Evolutionary conservation across 768 basidiomycete genomes (phyloP).

Genomic region (Suillus discolor): DNA sequence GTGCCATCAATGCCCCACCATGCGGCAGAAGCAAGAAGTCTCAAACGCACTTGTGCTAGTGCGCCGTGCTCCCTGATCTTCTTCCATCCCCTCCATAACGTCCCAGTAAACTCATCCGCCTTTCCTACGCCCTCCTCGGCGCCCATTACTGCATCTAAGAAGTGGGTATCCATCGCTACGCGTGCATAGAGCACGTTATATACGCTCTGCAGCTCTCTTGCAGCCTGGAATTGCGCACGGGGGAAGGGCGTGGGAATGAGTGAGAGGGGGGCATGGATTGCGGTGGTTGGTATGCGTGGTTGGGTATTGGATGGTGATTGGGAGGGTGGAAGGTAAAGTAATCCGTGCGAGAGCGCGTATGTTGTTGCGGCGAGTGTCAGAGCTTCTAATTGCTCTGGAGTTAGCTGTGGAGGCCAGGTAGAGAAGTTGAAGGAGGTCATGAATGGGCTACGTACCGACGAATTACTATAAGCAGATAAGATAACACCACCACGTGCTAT

Average conservation of each 20-base stretch:
- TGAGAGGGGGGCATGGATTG: constrained; percentile 88
- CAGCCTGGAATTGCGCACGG: constrained; percentile 64
- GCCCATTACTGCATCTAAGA: constrained; percentile 86
- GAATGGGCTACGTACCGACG: background rate
- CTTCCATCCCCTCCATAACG: constrained; percentile 89
- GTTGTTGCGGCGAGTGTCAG: constrained; percentile 72
- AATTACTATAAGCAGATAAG: background rate
- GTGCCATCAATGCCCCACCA: constrained; percentile 11
- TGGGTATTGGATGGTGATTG: constrained; percentile 28
- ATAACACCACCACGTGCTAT: background rate
- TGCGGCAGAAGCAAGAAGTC: background rate
- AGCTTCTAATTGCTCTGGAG: constrained; percentile 55
- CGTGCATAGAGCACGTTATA: constrained; percentile 90
- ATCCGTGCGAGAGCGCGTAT: constrained; percentile 82
- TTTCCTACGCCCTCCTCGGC: constrained; percentile 72
- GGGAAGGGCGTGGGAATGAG: constrained; percentile 90
- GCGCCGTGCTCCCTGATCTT: constrained; percentile 64
- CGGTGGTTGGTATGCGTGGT: constrained; percentile 63
- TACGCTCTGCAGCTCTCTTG: constrained; percentile 63
- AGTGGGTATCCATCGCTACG: constrained; percentile 75
- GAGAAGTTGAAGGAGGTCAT: constrained; percentile 48
- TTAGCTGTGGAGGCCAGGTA: constrained; percentile 76
- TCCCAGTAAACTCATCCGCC: constrained; percentile 85
- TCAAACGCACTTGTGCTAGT: constrained; percentile 46
- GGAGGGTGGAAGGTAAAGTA: constrained; percentile 75